Percentiles rank a stretch among this genome's conserved stretches.
Evolutionary conservation across 768 basidiomycete species (phyloP).

Genomic region (Crepidotus variabilis): DNA sequence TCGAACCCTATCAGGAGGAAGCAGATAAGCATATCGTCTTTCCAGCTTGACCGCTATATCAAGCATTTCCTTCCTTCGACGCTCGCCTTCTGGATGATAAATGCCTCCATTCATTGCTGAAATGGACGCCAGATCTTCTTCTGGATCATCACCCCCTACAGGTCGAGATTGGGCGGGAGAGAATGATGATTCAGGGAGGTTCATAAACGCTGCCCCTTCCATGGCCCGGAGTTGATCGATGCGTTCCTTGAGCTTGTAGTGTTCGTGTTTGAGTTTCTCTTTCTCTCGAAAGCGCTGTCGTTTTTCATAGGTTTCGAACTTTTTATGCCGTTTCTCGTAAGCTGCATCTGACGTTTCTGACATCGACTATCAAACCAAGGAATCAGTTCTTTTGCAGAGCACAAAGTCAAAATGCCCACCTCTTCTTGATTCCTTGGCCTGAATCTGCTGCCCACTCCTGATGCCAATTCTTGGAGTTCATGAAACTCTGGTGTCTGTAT

Average conservation of each 20-base stretch:
- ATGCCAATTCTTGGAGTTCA: slow-evolving; percentile 35
- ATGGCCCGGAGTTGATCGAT: slow-evolving; percentile 79
- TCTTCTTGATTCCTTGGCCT: slow-evolving; percentile 67
- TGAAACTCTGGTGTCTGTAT: slow-evolving; percentile 81
- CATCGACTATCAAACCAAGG: slow-evolving; percentile 35
- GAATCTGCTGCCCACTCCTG: slow-evolving; percentile 63
- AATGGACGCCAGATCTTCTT: slow-evolving; percentile 22
- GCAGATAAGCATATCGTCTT: slow-evolving; percentile 68
- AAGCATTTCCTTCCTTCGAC: slow-evolving; percentile 71
- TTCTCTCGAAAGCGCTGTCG: slow-evolving; percentile 83
- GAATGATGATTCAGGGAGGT: slow-evolving; percentile 57
- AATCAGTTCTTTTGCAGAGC: slow-evolving; percentile 9
- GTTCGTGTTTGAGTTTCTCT: slow-evolving; percentile 88
- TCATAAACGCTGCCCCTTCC: slow-evolving; percentile 67
- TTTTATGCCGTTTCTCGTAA: slow-evolving; percentile 80
- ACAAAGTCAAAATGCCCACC: slow-evolving; percentile 40
- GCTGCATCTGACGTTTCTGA: slow-evolving; percentile 76
- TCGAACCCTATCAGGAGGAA: slow-evolving; percentile 59
- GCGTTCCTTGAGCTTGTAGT: slow-evolving; percentile 87
- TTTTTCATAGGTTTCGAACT: slow-evolving; percentile 85
- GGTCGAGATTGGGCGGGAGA: slow-evolving; percentile 29
- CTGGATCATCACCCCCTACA: slow-evolving; percentile 22
- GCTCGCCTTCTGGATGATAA: slow-evolving; percentile 60
- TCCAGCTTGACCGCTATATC: slow-evolving; percentile 63
- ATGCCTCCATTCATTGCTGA: slow-evolving; percentile 33